Evolutionary conservation across 2,329 filamentous ascomycete species (phyloP).

Genomic region (Pseudogymnoascus sp.): DNA sequence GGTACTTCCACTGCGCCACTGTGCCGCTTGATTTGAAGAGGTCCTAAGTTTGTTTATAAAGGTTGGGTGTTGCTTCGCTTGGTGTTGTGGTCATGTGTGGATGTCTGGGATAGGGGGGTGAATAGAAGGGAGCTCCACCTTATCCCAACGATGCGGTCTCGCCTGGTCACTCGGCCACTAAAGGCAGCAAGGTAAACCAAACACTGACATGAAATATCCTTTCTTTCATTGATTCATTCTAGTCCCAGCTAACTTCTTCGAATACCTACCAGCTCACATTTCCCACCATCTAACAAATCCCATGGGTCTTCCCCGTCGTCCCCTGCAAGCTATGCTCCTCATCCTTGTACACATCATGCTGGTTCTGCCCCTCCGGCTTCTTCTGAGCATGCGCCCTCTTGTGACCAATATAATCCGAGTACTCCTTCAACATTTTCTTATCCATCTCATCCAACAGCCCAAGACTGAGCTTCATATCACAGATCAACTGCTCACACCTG

Average conservation of each 20-base stretch:
- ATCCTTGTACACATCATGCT: slow-evolving; percentile 49
- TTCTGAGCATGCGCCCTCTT: not conserved
- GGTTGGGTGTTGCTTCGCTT: not conserved
- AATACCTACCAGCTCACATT: not conserved
- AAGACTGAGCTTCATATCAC: slow-evolving; percentile 72
- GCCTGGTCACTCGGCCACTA: not conserved
- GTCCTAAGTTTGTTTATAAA: not conserved
- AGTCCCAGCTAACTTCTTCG: too few species aligned
- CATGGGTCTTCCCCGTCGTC: slow-evolving; percentile 85
- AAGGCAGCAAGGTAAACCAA: not conserved
- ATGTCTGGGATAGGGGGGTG: not conserved
- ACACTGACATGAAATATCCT: not conserved
- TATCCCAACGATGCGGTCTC: not conserved
- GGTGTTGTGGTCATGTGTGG: not conserved
- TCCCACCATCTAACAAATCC: slow-evolving; percentile 55
- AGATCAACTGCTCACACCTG: slow-evolving; percentile 71
- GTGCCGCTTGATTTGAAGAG: not conserved
- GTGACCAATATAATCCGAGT: slow-evolving; percentile 56
- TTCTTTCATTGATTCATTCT: not conserved
- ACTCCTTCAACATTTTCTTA: slow-evolving; percentile 59
- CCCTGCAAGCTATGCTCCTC: slow-evolving; percentile 86
- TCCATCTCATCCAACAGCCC: slow-evolving; percentile 69
- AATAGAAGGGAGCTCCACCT: not conserved
- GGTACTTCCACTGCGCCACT: slow-evolving; percentile 5
- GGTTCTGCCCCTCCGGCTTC: slow-evolving; percentile 12